A percentile compares a stretch with the other conserved stretches of the same genome.
phyloP scores from a whole-genome alignment of 148 eudicot genomes.

The Agrostemma githago region DNA sequence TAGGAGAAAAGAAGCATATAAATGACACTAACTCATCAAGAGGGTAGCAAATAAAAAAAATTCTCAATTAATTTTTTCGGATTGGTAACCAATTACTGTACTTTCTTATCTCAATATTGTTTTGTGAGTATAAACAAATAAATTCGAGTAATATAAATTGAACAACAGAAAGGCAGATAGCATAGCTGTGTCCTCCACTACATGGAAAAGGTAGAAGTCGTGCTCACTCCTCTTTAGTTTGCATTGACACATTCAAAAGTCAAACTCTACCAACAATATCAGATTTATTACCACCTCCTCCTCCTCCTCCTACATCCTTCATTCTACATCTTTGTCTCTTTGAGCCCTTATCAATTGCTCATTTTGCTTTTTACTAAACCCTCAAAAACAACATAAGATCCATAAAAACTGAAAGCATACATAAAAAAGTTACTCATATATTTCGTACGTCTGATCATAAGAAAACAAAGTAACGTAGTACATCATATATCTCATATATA shows the following conservation, averaged over 20 bases:
- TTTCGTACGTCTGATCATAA: no score
- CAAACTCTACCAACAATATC: conserved; percentile 13
- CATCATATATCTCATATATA: neutral
- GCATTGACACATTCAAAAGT: conserved; percentile 29
- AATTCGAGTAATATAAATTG: neutral
- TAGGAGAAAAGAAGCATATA: no score
- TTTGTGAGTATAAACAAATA: neutral
- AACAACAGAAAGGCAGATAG: neutral
- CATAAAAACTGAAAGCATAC: neutral
- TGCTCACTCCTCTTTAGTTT: conserved; percentile 26
- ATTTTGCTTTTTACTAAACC: neutral
- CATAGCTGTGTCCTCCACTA: conserved; percentile 18
- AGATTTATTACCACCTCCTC: neutral
- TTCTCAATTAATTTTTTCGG: no score
- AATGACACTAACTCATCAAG: no score
- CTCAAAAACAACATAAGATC: neutral
- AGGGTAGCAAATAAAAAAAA: no score
- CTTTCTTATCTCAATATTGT: no score
- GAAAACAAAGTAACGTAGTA: no score
- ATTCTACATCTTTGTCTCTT: conserved; percentile 11
- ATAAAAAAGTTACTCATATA: neutral
- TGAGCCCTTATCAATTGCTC: neutral
- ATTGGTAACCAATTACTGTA: no score
- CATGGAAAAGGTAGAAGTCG: conserved; percentile 15
- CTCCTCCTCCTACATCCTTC: neutral